Conservation (phyloP, 139 green algal genomes). For the Coelastrella sp. region DNA sequence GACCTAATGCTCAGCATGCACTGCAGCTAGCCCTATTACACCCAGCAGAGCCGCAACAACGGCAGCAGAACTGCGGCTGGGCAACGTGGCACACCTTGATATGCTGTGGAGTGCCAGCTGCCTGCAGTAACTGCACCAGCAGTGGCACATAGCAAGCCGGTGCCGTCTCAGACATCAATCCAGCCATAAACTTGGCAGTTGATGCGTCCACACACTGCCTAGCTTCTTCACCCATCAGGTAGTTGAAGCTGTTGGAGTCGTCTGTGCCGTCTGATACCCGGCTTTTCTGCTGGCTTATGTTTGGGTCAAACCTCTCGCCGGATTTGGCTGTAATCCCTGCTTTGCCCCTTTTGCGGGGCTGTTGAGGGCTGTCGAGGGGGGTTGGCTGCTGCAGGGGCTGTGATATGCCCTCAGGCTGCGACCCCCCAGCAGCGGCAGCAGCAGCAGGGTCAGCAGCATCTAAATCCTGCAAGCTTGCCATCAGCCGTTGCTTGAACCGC, state of each 20-base stretch:
- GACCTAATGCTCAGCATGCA: too few species aligned
- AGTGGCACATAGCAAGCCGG: slow-evolving; percentile 38
- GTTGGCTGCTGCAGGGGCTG: background rate
- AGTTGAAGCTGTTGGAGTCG: background rate
- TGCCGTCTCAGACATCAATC: slow-evolving; percentile 28
- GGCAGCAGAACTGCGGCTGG: too few species aligned
- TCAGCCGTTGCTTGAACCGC: slow-evolving; percentile 14
- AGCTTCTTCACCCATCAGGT: slow-evolving; percentile 26
- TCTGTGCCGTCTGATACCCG: too few species aligned
- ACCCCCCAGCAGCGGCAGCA: background rate
- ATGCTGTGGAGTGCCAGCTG: background rate
- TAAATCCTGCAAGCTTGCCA: background rate
- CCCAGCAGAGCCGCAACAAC: background rate
- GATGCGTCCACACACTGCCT: background rate
- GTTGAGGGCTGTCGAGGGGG: too few species aligned
- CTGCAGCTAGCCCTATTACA: background rate
- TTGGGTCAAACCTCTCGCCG: too few species aligned
- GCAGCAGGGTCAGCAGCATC: background rate
- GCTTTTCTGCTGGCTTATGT: too few species aligned
- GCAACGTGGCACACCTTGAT: background rate
- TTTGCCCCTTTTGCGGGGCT: too few species aligned
- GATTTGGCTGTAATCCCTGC: too few species aligned
- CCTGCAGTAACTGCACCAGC: slow-evolving; percentile 42
- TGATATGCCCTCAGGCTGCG: background rate
- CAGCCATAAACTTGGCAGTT: background rate